phyloP scores from a whole-genome alignment of 495 filamentous ascomycete species.

The Hyaloscypha bicolor region DNA sequence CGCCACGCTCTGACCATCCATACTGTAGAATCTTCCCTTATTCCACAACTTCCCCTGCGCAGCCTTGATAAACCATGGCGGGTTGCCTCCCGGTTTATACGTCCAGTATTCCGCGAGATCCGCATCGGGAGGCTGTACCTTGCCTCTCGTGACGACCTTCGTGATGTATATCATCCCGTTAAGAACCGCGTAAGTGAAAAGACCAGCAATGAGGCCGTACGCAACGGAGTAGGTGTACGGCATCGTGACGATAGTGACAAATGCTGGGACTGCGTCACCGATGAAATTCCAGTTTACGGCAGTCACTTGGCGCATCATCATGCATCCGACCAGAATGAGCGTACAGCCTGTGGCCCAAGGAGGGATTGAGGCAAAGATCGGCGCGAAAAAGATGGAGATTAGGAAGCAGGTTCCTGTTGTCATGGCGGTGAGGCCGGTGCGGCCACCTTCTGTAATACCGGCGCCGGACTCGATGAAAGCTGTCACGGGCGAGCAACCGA shows the following conservation, averaged over 20 bases:
- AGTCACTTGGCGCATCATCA: slow-evolving; percentile 59
- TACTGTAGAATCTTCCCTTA: background rate
- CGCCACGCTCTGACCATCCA: slow-evolving; percentile 5
- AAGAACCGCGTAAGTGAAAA: slow-evolving; percentile 70
- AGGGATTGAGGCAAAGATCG: slow-evolving; percentile 80
- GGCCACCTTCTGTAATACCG: slow-evolving; percentile 80
- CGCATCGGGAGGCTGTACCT: slow-evolving; percentile 69
- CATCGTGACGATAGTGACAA: slow-evolving; percentile 78
- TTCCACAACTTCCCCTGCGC: slow-evolving; percentile 26
- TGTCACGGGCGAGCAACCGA: slow-evolving; percentile 76
- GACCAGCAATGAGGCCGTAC: slow-evolving; percentile 77
- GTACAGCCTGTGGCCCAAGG: slow-evolving; percentile 85
- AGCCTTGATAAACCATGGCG: slow-evolving; percentile 30
- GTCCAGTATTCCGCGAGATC: slow-evolving; percentile 77
- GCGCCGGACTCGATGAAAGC: slow-evolving; percentile 84
- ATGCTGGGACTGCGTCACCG: slow-evolving; percentile 76
- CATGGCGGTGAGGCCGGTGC: slow-evolving; percentile 77
- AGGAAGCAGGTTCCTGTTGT: slow-evolving; percentile 76
- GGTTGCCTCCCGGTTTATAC: slow-evolving; percentile 47
- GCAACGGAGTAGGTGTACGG: slow-evolving; percentile 82
- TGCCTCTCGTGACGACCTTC: slow-evolving; percentile 56
- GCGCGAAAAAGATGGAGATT: slow-evolving; percentile 78
- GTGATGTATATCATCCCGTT: slow-evolving; percentile 66
- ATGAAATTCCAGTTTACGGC: slow-evolving; percentile 58
- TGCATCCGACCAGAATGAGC: slow-evolving; percentile 66